Base-by-base conservation (phyloP, 495 filamentous ascomycete genomes). In the Trichoderma parareesei region DNA sequence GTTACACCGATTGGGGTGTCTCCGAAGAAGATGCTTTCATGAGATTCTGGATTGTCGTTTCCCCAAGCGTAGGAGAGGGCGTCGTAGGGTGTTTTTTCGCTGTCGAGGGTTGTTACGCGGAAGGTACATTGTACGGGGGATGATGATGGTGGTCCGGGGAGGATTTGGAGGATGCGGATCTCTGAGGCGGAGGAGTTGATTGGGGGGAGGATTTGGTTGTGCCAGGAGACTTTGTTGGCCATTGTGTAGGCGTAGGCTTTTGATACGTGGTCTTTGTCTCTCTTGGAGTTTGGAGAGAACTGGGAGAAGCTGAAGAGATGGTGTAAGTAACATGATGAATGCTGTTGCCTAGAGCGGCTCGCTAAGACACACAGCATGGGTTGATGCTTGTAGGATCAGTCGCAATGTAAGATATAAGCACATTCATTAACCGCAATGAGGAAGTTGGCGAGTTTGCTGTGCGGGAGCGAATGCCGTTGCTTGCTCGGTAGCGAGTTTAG, bases 11-110 rank as follows among this genome's bases (percentile, higher is more conserved):
- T 65, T 4, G 13, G 20, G 53, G 35, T 13, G 33, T 40, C 46
- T 35, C 43, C 53, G 37, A 57, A 38, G 53, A 18, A 57, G 10
- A 57, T 57, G 71, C 53, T 6, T 63, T 63, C 37, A 70, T 60
- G 64, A 49, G 64, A 18, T 16, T 66, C 6, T 49, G 43, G 37
- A 61, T 46, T 0, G 37, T n/a, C 57, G 11, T 64, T 62, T 35
- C 74, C 74, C 75, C 74, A 77, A 46, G 71, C 69, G 65, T 77
- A 77, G 3, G 75, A 77, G 4, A 77, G 59, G 14, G 74, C 71
- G 44, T 75, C 67, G 57, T 75, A 77, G 8, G 53, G 9, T 8
- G 3, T 7, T 2, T 57, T 8, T 13, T 35, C 27, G 53, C 37
- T 57, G 53, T 57, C 53, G 27, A 57, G 53, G 11, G 7, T 57